Evolutionary conservation across 2,329 filamentous ascomycete genomes (phyloP), one percentile per base, ranked within the genome.

Genomic region (Penicillium concentricum): DNA sequence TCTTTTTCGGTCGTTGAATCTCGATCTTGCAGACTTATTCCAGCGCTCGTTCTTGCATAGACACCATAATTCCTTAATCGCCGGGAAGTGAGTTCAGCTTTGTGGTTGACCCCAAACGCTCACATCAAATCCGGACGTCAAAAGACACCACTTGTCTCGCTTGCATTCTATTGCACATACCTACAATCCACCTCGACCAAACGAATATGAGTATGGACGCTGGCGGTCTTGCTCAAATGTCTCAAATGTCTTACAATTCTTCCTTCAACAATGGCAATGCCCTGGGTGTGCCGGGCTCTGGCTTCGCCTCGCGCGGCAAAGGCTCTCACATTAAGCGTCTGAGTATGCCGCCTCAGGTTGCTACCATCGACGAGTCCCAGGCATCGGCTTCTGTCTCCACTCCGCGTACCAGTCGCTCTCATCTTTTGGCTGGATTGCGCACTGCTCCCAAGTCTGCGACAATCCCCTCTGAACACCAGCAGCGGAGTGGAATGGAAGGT

Each of bases 211-310:
- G 75, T 73, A 78, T 95, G 88, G 89, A 96, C 93, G 88, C 93
- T 86, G 93, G 93, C 85, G 91, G 92, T 94, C 91, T 96, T 82
- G 89, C 92, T 94, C 92, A 95, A 85, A 97, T 97, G 93, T 90
- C 92, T 94, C 92, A 95, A 84, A 97, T 97, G 93, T 90, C 91
- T 81, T 93, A 91, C 82, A 90, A 87, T 76, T 90, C 90, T 76
- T 79, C 84, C 74, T 82, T 88, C 75, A 81, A 84, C 72, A 82
- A 84, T 72, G 84, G 84, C 69, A 74, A 69, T 76, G 87, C 86
- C 68, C 82, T 96, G 68, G 86, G 87, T 71, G 86, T 91, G 79
- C 89, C 92, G 51, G 82, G 85, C 61, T 86, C 89, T 64, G 90
- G 92, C 70, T 89, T 96, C 72, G 91, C 91, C 62, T 93, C 92